Base-by-base conservation (phyloP, 2,329 filamentous ascomycete genomes). In the Zalaria obscura region DNA sequence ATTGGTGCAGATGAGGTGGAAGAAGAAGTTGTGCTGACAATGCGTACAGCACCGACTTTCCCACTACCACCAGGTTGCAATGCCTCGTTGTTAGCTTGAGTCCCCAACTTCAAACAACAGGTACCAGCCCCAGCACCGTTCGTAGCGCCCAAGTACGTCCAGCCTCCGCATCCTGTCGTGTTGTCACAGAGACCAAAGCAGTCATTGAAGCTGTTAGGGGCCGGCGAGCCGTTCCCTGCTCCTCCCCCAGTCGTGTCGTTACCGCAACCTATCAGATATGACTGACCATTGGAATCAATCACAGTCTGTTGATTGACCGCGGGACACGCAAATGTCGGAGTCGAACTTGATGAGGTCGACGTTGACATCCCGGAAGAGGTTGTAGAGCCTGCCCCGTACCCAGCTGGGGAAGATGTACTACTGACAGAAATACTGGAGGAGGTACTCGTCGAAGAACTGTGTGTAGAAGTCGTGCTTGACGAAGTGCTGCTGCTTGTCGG, bases 161-260 rank as follows among this genome's bases (percentile, higher is more conserved):
- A 52, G 2, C 43, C 52, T 3, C 38, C 42, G 42, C 52, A 55
- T 18, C 39, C 40, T 2, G 45, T 5, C 9, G 33, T 34, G 25
- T 28, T 34, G 38, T 52, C 49, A 41, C 52, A 55, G 4, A 48
- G 37, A 2, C 9, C 38, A 35, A 55, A 52, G 36, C 52, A 55
- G 10, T 50, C 50, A 6, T 43, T 43, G 38, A 43, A 43, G 25
- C 18, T 18, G 18, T 18, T 18, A 18, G 18, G 18, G 18, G 18
- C 18, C 18, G 18, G 18, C 18, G 18, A 18, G 18, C 18, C 18
- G 2, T 18, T 18, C 18, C 18, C 18, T 18, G 18, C 18, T 18
- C 18, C 18, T 18, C 18, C 18, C 18, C 18, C 18, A 36, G 10
- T 36, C 2, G 35, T 18, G 18, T 36, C 35, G 18, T 36, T 36